A percentile compares a stretch with the other conserved stretches of the same genome.
Conservation (phyloP, 345 rosid genomes). For the Abelmoschus esculentus region DNA sequence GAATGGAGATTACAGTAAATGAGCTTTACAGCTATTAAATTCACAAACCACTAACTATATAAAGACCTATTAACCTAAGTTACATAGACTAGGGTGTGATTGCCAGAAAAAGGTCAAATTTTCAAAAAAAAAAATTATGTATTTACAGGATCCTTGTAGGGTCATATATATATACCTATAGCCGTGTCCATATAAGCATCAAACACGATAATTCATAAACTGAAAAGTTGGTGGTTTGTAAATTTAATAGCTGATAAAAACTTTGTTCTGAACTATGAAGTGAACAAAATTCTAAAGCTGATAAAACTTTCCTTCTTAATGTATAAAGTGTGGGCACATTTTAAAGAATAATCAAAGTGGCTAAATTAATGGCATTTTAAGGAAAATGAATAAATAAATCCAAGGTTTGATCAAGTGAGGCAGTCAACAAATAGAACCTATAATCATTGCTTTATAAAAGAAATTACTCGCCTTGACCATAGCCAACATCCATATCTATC, state of each 20-base stretch:
- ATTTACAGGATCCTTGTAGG: background rate
- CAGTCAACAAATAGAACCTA: background rate
- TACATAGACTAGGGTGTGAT: background rate
- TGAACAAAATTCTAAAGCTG: background rate
- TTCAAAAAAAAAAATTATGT: background rate
- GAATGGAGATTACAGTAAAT: background rate
- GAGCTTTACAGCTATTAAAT: background rate
- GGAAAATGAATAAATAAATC: background rate
- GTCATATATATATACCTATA: background rate
- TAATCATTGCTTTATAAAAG: background rate
- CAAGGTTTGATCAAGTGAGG: background rate
- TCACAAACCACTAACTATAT: background rate
- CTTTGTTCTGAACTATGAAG: background rate
- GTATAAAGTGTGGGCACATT: background rate
- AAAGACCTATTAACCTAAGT: background rate
- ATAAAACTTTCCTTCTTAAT: background rate
- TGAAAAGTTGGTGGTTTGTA: background rate
- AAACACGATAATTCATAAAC: background rate
- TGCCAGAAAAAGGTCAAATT: background rate
- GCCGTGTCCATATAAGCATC: background rate
- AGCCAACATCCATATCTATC: conserved; percentile 91
- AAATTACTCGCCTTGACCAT: conserved; percentile 71
- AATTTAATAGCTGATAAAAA: too few species aligned
- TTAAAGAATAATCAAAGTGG: background rate
- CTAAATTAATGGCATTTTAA: background rate